Evolutionary conservation across 768 basidiomycete genomes (phyloP).

Genomic region (Termitomyces sp.): DNA sequence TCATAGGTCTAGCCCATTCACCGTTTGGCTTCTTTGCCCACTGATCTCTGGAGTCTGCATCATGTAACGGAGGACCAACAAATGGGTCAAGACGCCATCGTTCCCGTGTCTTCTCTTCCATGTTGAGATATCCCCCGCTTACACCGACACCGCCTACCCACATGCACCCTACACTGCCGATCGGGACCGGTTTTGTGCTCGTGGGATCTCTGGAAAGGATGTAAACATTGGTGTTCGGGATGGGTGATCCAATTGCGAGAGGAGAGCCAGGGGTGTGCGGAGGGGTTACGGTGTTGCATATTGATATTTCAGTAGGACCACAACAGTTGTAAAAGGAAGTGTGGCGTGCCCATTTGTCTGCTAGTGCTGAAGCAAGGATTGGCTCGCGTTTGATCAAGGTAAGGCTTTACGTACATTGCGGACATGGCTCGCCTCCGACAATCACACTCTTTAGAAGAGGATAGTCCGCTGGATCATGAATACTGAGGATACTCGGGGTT

Average conservation of each 20-base stretch:
- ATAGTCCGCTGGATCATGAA: slow-evolving; percentile 45
- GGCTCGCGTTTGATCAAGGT: neutral
- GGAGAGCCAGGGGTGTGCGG: slow-evolving; percentile 32
- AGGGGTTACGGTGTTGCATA: slow-evolving; percentile 46
- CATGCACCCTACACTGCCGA: slow-evolving; percentile 41
- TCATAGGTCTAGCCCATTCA: slow-evolving; percentile 29
- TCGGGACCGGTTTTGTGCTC: slow-evolving; percentile 23
- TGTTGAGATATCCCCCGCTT: slow-evolving; percentile 49
- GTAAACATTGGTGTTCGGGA: slow-evolving; percentile 44
- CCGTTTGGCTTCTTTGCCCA: slow-evolving; percentile 4
- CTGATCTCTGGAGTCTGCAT: slow-evolving; percentile 20
- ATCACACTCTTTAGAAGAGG: slow-evolving; percentile 44
- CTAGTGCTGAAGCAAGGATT: slow-evolving; percentile 20
- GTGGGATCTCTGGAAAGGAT: slow-evolving; percentile 31
- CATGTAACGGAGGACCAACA: slow-evolving; percentile 27
- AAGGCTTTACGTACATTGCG: slow-evolving; percentile 30
- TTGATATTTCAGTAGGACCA: slow-evolving; percentile 51
- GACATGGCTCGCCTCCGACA: slow-evolving; percentile 49
- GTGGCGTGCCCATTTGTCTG: slow-evolving; percentile 39
- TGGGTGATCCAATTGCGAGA: slow-evolving; percentile 44
- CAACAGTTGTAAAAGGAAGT: slow-evolving; percentile 44
- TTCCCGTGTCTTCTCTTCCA: slow-evolving; percentile 50
- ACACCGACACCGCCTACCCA: slow-evolving; percentile 64
- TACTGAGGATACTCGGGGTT: slow-evolving; percentile 45
- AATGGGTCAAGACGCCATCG: slow-evolving; percentile 49